Conservation (phyloP, 2,329 filamentous ascomycete species). For the Neofusicoccum kwambonambiense region DNA sequence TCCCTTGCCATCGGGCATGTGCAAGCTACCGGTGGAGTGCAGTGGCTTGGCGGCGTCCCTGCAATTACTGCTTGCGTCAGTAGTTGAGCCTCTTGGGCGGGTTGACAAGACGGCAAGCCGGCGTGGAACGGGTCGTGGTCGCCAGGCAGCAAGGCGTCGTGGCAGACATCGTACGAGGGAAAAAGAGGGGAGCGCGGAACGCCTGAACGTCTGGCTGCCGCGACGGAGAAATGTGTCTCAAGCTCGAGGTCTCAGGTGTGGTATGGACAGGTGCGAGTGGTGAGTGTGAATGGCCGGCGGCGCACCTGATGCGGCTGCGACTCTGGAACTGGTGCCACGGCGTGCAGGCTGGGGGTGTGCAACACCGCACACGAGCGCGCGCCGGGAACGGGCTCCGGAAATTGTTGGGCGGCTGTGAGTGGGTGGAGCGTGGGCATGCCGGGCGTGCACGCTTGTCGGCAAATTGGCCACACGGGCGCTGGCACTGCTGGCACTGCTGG, state of each 20-base stretch:
- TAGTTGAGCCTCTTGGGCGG: neutral
- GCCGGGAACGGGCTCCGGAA: neutral
- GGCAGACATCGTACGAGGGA: neutral
- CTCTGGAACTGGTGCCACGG: constrained; percentile 9
- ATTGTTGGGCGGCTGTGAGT: neutral
- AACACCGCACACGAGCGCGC: neutral
- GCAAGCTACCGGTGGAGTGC: neutral
- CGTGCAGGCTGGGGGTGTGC: constrained; percentile 5
- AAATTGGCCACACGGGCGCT: neutral
- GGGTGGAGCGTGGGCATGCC: neutral
- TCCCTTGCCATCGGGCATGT: constrained; percentile 1
- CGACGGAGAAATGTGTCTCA: neutral
- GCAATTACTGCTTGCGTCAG: neutral
- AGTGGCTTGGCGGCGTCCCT: constrained; percentile 1
- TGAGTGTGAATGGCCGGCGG: neutral
- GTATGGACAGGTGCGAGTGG: neutral
- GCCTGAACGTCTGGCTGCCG: neutral
- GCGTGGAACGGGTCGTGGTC: neutral
- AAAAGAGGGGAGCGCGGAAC: neutral
- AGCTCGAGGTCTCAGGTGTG: constrained; percentile 4
- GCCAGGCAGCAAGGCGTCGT: constrained; percentile 7
- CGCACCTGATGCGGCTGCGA: constrained; percentile 13
- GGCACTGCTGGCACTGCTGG: neutral
- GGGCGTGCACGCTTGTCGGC: neutral
- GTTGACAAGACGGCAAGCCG: constrained; percentile 1